A percentile compares a stretch with the other conserved stretches of the same genome.
phyloP scores from a whole-genome alignment of 352 stramenopile species.

The Phytophthora syringae region DNA sequence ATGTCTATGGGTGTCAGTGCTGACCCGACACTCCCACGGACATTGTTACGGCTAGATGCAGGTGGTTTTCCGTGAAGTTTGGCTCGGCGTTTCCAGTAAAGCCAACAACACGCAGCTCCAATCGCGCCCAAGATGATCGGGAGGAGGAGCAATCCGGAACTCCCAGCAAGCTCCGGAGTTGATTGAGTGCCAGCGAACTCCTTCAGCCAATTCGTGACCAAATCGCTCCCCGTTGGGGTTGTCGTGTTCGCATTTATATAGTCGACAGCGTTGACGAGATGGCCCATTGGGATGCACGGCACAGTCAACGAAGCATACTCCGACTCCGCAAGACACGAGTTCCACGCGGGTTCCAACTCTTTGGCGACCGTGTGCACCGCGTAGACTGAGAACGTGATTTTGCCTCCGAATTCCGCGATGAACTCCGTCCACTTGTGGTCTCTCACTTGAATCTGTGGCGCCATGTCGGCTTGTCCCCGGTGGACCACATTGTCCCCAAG shows the following conservation, averaged over 20 bases:
- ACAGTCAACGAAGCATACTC: constrained; percentile 25
- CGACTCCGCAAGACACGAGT: constrained; percentile 5
- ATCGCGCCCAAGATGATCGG: constrained; percentile 7
- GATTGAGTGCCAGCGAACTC: constrained; percentile 6
- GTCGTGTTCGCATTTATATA: constrained; percentile 16
- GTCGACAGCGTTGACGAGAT: constrained; percentile 1
- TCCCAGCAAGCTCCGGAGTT: too few relatives aligned
- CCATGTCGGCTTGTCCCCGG: constrained; percentile 16
- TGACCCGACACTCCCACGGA: not conserved
- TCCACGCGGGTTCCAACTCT: constrained; percentile 10
- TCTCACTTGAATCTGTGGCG: constrained; percentile 22
- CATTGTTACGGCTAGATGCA: not conserved
- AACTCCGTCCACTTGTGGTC: constrained; percentile 27
- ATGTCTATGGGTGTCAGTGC: not conserved
- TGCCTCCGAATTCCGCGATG: constrained; percentile 2
- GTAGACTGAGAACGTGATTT: constrained; percentile 24
- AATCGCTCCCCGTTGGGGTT: constrained; percentile 9
- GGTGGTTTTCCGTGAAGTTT: not conserved
- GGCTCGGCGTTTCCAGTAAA: constrained; percentile 7
- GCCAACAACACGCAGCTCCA: constrained; percentile 1
- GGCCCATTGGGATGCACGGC: constrained; percentile 11
- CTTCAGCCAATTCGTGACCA: constrained; percentile 25
- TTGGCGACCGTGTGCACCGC: constrained; percentile 26
- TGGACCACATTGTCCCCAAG: constrained; percentile 36
- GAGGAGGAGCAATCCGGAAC: constrained; percentile 7